Percentiles rank a stretch among this genome's conserved stretches.
Evolutionary conservation across 2,329 filamentous ascomycete genomes (phyloP).

Genomic region (Fusarium pseudoanthophilum): DNA sequence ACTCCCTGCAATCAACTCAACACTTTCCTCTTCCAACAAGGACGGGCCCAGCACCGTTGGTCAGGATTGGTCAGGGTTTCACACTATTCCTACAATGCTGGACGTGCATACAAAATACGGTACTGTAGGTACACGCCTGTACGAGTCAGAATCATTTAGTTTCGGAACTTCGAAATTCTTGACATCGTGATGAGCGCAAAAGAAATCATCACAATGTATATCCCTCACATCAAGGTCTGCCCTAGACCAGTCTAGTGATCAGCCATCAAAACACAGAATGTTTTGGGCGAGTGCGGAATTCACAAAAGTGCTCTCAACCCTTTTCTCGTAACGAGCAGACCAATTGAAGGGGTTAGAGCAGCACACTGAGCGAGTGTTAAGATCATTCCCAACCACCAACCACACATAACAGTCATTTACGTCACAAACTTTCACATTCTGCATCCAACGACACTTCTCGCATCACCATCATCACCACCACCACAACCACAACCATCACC

Average conservation of each 20-base stretch:
- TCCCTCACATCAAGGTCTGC: conserved; percentile 23
- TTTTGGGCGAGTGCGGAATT: conserved; percentile 23
- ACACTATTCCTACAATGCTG: conserved; percentile 13
- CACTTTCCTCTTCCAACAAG: conserved; percentile 2
- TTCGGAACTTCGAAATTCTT: conserved; percentile 36
- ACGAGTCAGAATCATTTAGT: conserved; percentile 44
- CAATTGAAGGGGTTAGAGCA: conserved; percentile 32
- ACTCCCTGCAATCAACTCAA: background rate
- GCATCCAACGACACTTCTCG: conserved; percentile 29
- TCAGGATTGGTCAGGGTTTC: conserved; percentile 14
- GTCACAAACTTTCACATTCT: conserved; percentile 32
- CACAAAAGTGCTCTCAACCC: conserved; percentile 36
- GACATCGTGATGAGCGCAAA: conserved; percentile 29
- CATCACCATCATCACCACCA: conserved; percentile 28
- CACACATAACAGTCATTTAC: conserved; percentile 33
- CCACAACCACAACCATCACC: conserved; percentile 12
- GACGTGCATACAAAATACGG: background rate
- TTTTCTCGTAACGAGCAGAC: conserved; percentile 22
- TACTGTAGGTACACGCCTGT: conserved; percentile 14
- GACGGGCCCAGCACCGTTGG: background rate
- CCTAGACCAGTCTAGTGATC: conserved; percentile 29
- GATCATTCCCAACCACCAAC: conserved; percentile 35
- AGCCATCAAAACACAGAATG: conserved; percentile 34
- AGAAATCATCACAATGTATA: conserved; percentile 20
- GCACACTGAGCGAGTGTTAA: conserved; percentile 21